phyloP scores from a whole-genome alignment of 345 rosid genomes.

The Erysimum cheiranthoides region DNA sequence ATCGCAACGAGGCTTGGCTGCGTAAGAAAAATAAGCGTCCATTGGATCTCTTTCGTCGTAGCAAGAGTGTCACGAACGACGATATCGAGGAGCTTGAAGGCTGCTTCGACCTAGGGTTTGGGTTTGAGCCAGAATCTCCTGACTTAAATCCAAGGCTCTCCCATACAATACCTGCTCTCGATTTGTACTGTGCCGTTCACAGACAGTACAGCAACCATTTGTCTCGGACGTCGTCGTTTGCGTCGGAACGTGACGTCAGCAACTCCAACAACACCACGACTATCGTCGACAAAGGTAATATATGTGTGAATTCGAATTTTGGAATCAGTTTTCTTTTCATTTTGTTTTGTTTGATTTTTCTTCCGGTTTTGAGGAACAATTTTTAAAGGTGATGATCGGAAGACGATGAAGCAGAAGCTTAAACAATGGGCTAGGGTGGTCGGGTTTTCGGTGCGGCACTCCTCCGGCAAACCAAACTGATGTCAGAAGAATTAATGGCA shows the following conservation, averaged over 20 bases:
- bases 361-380: background rate
- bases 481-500: background rate
- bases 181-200: slow-evolving; percentile 66
- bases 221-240: slow-evolving; percentile 60
- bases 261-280: slow-evolving; percentile 32
- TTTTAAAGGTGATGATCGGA: slow-evolving; percentile 65
- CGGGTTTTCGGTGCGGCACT: slow-evolving; percentile 67
- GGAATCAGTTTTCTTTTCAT: background rate
- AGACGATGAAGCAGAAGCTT: slow-evolving; percentile 70
- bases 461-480: slow-evolving; percentile 46
- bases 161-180: slow-evolving; percentile 73
- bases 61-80: slow-evolving; percentile 70
- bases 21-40: slow-evolving; percentile 51
- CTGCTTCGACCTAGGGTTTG: slow-evolving; percentile 83
- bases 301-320: background rate
- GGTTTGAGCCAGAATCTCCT: slow-evolving; percentile 67
- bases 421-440: slow-evolving; percentile 90
- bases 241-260: slow-evolving; percentile 50
- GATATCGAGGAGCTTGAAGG: slow-evolving; percentile 85
- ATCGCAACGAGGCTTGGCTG: slow-evolving; percentile 72
- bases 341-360: background rate
- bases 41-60: slow-evolving; percentile 19
- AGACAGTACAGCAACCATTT: slow-evolving; percentile 58
- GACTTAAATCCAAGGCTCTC: slow-evolving; percentile 64
- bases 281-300: slow-evolving; percentile 61